Conservation (phyloP, 2,329 filamentous ascomycete species). For the Colletotrichum sp. region DNA sequence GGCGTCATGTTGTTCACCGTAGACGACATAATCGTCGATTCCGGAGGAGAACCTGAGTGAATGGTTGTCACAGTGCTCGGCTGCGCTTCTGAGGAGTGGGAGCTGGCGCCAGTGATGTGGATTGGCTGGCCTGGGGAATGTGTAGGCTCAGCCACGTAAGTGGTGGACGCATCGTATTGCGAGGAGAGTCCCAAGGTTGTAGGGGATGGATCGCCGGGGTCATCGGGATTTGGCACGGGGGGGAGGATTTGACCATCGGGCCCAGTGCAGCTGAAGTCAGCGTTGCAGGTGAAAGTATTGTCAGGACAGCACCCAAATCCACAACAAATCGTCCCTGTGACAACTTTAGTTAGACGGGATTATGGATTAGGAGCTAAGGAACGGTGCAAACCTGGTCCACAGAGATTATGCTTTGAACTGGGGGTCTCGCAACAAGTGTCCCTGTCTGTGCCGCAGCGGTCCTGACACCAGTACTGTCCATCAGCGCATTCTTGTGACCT, state of each 20-base stretch:
- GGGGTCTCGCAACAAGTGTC: background rate
- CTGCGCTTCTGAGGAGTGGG: background rate
- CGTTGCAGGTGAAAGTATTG: background rate
- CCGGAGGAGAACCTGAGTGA: background rate
- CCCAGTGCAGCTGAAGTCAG: background rate
- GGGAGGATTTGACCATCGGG: background rate
- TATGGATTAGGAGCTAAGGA: too few relatives aligned
- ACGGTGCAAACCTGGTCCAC: background rate
- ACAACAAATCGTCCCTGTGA: background rate
- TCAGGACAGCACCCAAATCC: background rate
- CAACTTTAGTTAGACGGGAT: fast-evolving
- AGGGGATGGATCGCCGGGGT: fast-evolving
- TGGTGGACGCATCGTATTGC: fast-evolving
- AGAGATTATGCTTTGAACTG: background rate
- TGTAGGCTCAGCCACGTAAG: fast-evolving
- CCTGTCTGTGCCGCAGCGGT: background rate
- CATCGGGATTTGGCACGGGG: background rate
- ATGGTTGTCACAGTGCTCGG: background rate
- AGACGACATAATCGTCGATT: fast-evolving
- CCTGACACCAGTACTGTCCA: background rate
- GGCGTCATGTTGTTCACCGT: background rate
- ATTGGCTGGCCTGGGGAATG: background rate
- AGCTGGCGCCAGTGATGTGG: background rate
- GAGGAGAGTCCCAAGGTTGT: fast-evolving
- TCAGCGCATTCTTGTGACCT: background rate